phyloP scores from a whole-genome alignment of 2,329 filamentous ascomycete genomes.

The Teratosphaeria nubilosa region DNA sequence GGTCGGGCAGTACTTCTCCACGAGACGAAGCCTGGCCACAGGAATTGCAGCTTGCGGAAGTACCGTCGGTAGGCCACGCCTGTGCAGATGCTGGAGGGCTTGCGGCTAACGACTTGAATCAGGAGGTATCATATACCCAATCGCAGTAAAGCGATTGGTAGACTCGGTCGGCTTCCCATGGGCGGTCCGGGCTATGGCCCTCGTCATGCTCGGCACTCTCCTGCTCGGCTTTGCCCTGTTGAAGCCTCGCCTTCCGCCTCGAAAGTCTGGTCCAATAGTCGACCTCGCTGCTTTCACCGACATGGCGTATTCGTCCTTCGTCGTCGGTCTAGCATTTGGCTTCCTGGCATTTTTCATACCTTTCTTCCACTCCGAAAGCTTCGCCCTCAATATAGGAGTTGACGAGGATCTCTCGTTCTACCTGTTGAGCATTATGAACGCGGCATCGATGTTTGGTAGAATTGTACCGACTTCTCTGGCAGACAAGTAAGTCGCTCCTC shows the following conservation, averaged over 20 bases:
- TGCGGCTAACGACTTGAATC: background rate
- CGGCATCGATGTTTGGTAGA: constrained; percentile 44
- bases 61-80: background rate
- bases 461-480: constrained; percentile 45
- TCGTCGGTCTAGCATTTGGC: constrained; percentile 20
- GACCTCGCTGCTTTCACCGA: constrained; percentile 32
- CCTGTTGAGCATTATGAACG: constrained; percentile 49
- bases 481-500: constrained; percentile 31
- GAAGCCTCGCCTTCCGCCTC: constrained; percentile 32
- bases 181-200: background rate
- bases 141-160: background rate
- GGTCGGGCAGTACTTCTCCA: constrained; percentile 4
- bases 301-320: constrained; percentile 29
- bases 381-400: constrained; percentile 30
- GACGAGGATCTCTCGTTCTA: constrained; percentile 40
- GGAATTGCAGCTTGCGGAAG: constrained; percentile 4
- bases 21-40: constrained; percentile 1
- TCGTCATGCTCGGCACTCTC: background rate
- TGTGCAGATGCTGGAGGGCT: background rate
- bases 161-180: background rate
- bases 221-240: background rate
- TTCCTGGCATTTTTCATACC: constrained; percentile 26
- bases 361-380: constrained; percentile 34
- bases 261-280: constrained; percentile 33
- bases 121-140: background rate